Evolutionary conservation across 2,329 filamentous ascomycete genomes (phyloP).

Genomic region (Microdochium bolleyi): DNA sequence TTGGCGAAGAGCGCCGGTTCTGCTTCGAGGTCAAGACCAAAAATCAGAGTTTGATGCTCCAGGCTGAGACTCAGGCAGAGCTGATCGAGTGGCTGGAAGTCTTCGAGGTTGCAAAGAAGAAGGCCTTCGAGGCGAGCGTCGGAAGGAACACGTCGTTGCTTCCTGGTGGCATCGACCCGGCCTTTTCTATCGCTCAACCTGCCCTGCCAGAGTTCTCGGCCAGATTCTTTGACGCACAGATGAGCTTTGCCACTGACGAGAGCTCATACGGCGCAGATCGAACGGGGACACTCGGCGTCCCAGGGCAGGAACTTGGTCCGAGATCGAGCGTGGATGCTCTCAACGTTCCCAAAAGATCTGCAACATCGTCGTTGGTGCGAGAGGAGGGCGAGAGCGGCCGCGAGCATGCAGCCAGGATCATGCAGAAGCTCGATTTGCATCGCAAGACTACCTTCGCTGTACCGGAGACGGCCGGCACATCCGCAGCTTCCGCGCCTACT

Average conservation of each 20-base stretch:
- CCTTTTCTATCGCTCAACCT: conserved; percentile 87
- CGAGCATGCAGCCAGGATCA: conserved; percentile 81
- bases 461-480: conserved; percentile 26
- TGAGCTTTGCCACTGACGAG: conserved; percentile 27
- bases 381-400: conserved; percentile 68
- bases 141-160: conserved; percentile 38
- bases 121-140: conserved; percentile 70
- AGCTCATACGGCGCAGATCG: conserved; percentile 41
- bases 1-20: conserved; percentile 88
- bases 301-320: conserved; percentile 45
- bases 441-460: conserved; percentile 62
- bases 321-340: conserved; percentile 67
- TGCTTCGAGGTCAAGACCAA: conserved; percentile 99
- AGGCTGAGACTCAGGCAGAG: conserved; percentile 86
- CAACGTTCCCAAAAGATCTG: conserved; percentile 41
- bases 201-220: conserved; percentile 86
- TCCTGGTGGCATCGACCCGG: conserved; percentile 54
- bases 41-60: conserved; percentile 78
- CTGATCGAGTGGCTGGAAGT: conserved; percentile 92
- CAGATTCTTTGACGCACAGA: conserved; percentile 61
- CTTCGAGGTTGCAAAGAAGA: conserved; percentile 90
- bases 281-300: conserved; percentile 55
- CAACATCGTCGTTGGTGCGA: conserved; percentile 42
- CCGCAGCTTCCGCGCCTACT: conserved; percentile 29
- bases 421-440: conserved; percentile 86